Conservation (phyloP, 768 basidiomycete species). For the Trametopsis cervina region DNA sequence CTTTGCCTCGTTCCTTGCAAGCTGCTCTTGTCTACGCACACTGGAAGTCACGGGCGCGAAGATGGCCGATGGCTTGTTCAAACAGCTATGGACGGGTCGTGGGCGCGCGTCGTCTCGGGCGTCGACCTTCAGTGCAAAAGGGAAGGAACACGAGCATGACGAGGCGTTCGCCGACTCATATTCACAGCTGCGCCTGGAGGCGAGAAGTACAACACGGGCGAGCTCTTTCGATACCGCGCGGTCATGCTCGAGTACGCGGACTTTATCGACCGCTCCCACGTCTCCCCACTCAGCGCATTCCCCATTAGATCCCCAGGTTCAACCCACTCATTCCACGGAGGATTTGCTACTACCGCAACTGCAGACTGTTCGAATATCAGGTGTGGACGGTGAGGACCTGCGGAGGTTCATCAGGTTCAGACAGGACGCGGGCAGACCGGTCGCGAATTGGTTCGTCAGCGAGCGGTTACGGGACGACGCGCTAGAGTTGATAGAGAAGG, state of each 20-base stretch:
- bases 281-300: background rate
- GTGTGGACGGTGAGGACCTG: slow-evolving; percentile 11
- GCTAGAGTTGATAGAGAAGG: slow-evolving; percentile 8
- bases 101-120: slow-evolving; percentile 24
- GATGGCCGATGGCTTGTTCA: slow-evolving; percentile 29
- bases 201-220: background rate
- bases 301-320: no score
- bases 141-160: slow-evolving; percentile 2
- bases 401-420: slow-evolving; percentile 9
- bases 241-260: background rate
- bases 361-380: slow-evolving; percentile 13
- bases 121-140: slow-evolving; percentile 29
- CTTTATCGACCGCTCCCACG: background rate
- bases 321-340: background rate
- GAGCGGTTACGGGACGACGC: slow-evolving; percentile 16
- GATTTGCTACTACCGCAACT: slow-evolving; percentile 17
- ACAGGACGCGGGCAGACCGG: slow-evolving; percentile 11
- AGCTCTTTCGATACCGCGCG: background rate
- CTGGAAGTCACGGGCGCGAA: slow-evolving; percentile 33
- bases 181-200: slow-evolving; percentile 5
- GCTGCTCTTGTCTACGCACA: slow-evolving; percentile 26
- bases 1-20: slow-evolving; percentile 20
- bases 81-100: slow-evolving; percentile 22
- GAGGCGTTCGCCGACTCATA: no score
- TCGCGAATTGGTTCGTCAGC: slow-evolving; percentile 16